These are phyloP conservation scores for Volvox reticuliferus DNA, from an alignment of 139 green algal genomes.

Conservation along the genomic window DNA sequence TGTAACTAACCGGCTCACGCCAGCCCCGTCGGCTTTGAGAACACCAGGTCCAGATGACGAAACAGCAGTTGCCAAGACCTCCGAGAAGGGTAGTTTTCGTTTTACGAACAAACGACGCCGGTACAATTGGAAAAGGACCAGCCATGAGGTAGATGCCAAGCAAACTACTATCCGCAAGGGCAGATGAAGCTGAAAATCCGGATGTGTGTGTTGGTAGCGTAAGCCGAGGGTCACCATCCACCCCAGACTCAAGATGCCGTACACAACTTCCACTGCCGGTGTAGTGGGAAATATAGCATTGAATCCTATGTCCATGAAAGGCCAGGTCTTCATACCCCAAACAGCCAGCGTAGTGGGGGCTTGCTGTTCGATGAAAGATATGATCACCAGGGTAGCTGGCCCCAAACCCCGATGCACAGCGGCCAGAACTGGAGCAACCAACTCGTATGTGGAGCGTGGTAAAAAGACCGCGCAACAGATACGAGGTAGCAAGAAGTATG, in stretches of 20 bases:
- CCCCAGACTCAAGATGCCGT: not conserved
- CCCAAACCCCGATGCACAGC: not conserved
- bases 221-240: not conserved
- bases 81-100: not conserved
- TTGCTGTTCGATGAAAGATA: not conserved
- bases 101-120: not conserved
- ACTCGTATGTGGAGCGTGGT: not conserved
- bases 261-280: not conserved
- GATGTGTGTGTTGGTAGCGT: not conserved
- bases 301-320: slow-evolving; percentile 9
- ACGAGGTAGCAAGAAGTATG: not conserved
- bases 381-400: not conserved
- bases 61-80: too few species aligned
- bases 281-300: not conserved
- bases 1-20: too few species aligned
- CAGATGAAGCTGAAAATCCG: not conserved
- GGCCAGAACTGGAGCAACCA: not conserved
- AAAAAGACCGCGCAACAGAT: not conserved
- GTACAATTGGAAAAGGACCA: not conserved
- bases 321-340: not conserved
- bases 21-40: too few species aligned
- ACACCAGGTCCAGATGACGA: too few species aligned
- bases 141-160: not conserved
- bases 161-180: not conserved
- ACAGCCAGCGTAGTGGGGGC: not conserved